phyloP scores from a whole-genome alignment of 768 basidiomycete genomes.

The Aureoboletus auriporus region DNA sequence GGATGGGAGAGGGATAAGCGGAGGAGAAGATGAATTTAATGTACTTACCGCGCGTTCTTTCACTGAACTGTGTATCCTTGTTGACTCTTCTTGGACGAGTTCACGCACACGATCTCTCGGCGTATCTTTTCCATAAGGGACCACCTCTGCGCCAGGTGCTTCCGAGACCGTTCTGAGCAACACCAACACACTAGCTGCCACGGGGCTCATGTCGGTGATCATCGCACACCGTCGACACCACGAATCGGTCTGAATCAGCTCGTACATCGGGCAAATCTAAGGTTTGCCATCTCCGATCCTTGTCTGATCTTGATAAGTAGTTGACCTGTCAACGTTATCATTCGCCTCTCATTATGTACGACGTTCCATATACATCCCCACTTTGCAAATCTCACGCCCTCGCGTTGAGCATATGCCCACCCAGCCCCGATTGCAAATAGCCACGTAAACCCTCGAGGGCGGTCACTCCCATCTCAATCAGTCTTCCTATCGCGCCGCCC shows the following conservation, averaged over 20 bases:
- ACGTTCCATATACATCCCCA: constrained; percentile 13
- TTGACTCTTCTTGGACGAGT: constrained; percentile 18
- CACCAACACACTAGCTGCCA: neutral
- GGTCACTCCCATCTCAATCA: too few species aligned
- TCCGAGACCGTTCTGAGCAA: too few species aligned
- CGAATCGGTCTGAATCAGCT: neutral
- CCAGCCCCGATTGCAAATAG: too few species aligned
- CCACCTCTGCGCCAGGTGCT: constrained; percentile 21
- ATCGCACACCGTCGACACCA: constrained; percentile 10
- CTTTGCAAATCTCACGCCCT: constrained; percentile 28
- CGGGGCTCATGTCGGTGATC: constrained; percentile 20
- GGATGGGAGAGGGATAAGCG: too few species aligned
- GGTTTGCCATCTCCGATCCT: constrained; percentile 33
- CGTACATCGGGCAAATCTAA: constrained; percentile 28
- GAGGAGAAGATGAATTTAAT: too few species aligned
- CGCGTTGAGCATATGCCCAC: too few species aligned
- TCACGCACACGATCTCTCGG: constrained; percentile 23
- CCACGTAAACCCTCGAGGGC: too few species aligned
- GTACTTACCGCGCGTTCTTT: neutral
- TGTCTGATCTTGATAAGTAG: constrained; percentile 21
- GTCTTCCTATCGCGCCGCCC: too few species aligned
- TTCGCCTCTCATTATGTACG: constrained; percentile 20
- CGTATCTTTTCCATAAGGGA: constrained; percentile 28
- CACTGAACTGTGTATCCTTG: constrained; percentile 24
- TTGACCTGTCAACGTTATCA: constrained; percentile 28